Evolutionary conservation across 2,329 filamentous ascomycete species (phyloP).

Genomic region (Geosmithia putterillii): DNA sequence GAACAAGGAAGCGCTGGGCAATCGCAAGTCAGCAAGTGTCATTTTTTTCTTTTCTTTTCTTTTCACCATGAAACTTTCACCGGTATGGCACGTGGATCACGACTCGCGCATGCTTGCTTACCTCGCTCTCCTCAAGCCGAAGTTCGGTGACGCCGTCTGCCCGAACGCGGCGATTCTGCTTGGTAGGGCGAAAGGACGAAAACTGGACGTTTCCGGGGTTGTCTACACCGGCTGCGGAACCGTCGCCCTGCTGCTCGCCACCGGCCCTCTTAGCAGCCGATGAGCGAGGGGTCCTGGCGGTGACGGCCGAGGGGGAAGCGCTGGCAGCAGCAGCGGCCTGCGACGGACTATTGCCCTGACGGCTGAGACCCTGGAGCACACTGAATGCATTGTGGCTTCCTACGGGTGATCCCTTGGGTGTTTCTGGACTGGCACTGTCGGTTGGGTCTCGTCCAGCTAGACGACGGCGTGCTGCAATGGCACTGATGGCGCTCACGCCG

Average conservation of each 20-base stretch:
- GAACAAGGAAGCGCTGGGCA: conserved; percentile 43
- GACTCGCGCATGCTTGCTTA: conserved; percentile 14
- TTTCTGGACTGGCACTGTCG: neutral
- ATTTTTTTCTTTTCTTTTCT: too few relatives aligned
- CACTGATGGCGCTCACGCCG: conserved; percentile 22
- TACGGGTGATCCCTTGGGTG: neutral
- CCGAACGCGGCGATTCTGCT: conserved; percentile 28
- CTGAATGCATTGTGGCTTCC: conserved; percentile 5
- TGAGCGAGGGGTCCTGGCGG: neutral
- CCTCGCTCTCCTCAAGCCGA: conserved; percentile 35
- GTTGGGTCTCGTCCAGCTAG: conserved; percentile 6
- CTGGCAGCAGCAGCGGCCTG: neutral
- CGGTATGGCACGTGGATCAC: too few relatives aligned
- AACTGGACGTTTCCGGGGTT: conserved; percentile 15
- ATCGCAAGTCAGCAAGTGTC: neutral
- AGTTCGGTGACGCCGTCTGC: conserved; percentile 26
- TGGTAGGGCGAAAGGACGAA: conserved; percentile 32
- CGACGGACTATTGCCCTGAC: conserved; percentile 2
- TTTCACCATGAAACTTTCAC: too few relatives aligned
- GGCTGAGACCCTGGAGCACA: conserved; percentile 3
- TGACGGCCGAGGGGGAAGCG: neutral
- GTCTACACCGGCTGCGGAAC: neutral
- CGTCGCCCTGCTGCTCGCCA: neutral
- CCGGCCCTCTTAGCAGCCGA: neutral
- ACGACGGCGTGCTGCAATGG: conserved; percentile 20